These are phyloP conservation scores for Parachlorella kessleri DNA, from an alignment of 139 green algal genomes.

Conservation along the genomic window DNA sequence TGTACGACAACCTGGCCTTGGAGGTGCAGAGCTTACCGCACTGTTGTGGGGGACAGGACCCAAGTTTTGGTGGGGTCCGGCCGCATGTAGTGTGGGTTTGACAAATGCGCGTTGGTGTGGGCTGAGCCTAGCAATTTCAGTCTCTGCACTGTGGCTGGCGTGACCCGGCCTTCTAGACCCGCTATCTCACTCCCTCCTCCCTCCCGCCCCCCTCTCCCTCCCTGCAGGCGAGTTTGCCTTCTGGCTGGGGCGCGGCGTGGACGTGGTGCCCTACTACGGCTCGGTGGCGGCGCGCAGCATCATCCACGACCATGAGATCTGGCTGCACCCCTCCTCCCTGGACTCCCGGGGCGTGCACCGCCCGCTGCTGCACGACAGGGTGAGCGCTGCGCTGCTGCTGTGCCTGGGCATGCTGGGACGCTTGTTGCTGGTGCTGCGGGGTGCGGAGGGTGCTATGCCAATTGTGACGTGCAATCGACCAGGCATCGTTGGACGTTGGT, in stretches of 20 bases:
- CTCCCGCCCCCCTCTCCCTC: not conserved
- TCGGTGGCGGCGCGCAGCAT: slow-evolving; percentile 46
- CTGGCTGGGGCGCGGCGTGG: slow-evolving; percentile 41
- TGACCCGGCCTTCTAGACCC: too few species aligned
- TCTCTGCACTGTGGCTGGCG: too few species aligned
- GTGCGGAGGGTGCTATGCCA: too few species aligned
- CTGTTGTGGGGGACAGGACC: too few species aligned
- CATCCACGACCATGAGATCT: slow-evolving; percentile 82
- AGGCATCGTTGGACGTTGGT: too few species aligned
- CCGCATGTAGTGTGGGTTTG: too few species aligned
- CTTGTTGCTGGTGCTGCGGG: not conserved
- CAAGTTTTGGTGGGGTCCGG: too few species aligned
- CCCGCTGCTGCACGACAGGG: not conserved
- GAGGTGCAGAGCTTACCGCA: too few species aligned
- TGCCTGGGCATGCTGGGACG: not conserved
- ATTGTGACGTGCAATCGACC: too few species aligned
- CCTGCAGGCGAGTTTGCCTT: slow-evolving; percentile 52
- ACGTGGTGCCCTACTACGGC: slow-evolving; percentile 70
- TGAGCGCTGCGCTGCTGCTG: not conserved
- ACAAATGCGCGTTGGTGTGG: too few species aligned
- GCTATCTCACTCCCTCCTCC: not conserved
- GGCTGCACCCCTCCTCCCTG: slow-evolving; percentile 67
- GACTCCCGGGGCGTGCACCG: slow-evolving; percentile 44
- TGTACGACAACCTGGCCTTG: too few species aligned
- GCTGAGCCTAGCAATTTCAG: too few species aligned